Percentiles rank a stretch among this genome's conserved stretches.
Evolutionary conservation across 1,284 basidiomycete species (phyloP).

Genomic region (Boletus mariae): DNA sequence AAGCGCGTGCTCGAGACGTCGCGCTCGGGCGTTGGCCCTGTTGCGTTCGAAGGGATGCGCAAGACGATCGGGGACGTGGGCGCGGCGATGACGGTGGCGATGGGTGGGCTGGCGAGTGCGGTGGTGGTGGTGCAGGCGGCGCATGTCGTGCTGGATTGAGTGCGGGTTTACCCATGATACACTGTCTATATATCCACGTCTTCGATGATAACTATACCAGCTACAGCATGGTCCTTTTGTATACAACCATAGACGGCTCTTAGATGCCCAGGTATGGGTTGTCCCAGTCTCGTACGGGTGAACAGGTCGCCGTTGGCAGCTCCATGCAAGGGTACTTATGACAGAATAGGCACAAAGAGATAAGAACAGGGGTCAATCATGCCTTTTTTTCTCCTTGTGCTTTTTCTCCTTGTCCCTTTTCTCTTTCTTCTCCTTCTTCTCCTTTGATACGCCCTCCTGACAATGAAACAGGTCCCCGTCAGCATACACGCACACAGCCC

Average conservation of each 20-base stretch:
- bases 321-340: neutral
- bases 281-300: too few species aligned
- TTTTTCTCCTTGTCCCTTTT: constrained; percentile 44
- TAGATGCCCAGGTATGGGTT: neutral
- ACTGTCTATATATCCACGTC: neutral
- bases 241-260: neutral
- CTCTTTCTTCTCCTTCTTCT: constrained; percentile 44
- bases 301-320: neutral
- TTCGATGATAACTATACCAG: neutral
- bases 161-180: too few species aligned
- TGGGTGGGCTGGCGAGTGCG: constrained; percentile 18
- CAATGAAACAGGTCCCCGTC: constrained; percentile 2
- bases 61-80: constrained; percentile 78
- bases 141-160: neutral
- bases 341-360: neutral
- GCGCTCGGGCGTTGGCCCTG: constrained; percentile 24
- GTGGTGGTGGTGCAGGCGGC: constrained; percentile 29
- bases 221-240: neutral
- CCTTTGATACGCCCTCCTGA: constrained; percentile 36
- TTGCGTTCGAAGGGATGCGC: constrained; percentile 43
- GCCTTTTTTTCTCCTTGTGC: constrained; percentile 41
- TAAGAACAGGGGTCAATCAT: constrained; percentile 21
- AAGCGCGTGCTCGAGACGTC: constrained; percentile 46
- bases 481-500: constrained; percentile 8
- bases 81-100: constrained; percentile 49